These are phyloP conservation scores for Antitrichia curtipendula DNA, from an alignment of 225 moss, liverwort and hornwort species.

Conservation along the genomic window DNA sequence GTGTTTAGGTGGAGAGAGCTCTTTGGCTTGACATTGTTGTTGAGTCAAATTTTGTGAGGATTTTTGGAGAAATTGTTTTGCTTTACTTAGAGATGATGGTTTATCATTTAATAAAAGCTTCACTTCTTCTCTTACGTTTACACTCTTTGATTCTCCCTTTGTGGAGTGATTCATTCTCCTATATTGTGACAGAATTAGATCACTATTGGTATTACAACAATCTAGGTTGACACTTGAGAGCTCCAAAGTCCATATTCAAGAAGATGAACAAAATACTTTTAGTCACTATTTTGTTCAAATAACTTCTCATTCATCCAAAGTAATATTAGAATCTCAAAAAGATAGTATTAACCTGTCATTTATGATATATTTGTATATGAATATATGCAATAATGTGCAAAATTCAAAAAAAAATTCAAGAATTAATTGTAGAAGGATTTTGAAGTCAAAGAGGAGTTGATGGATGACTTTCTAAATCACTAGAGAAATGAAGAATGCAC, in stretches of 20 bases:
- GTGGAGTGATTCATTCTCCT: accelerated
- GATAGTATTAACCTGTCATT: neutral
- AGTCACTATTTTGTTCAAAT: neutral
- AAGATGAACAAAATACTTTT: neutral
- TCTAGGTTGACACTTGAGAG: accelerated
- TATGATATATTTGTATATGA: neutral
- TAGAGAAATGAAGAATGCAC: neutral
- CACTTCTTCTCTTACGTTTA: too few relatives aligned
- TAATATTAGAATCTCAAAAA: neutral
- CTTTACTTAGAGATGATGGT: too few relatives aligned
- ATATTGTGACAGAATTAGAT: neutral
- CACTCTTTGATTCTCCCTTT: too few relatives aligned
- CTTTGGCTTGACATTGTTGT: too few relatives aligned
- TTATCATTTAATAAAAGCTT: too few relatives aligned
- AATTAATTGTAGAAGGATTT: accelerated
- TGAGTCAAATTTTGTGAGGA: too few relatives aligned
- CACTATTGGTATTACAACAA: neutral
- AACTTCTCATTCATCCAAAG: neutral
- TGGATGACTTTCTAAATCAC: neutral
- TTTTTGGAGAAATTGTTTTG: too few relatives aligned
- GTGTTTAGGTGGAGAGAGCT: too few relatives aligned
- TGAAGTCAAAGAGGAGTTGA: accelerated
- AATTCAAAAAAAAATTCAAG: neutral
- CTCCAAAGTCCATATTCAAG: accelerated
- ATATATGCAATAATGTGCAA: neutral